phyloP scores from a whole-genome alignment of 345 rosid genomes.

The Dipteronia sinensis region DNA sequence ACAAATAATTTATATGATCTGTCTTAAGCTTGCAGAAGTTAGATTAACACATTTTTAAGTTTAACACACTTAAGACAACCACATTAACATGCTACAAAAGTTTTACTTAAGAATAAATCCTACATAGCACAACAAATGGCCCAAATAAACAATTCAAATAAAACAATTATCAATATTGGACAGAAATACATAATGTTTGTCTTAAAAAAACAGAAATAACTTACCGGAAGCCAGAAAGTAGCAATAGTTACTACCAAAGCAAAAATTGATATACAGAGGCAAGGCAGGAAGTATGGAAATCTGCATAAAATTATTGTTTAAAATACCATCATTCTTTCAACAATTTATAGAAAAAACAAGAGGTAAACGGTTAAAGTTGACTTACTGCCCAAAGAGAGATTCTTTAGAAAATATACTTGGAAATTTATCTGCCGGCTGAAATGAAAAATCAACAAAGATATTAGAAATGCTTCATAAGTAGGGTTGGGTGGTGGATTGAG shows the following conservation, averaged over 20 bases:
- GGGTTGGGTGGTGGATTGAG: background rate
- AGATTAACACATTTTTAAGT: background rate
- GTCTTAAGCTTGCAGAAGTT: background rate
- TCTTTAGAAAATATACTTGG: constrained; percentile 67
- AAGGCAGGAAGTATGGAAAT: constrained; percentile 84
- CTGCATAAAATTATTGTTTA: constrained; percentile 41
- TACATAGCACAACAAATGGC: background rate
- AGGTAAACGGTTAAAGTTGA: constrained; percentile 12
- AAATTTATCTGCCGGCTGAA: constrained; percentile 85
- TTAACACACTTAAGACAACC: background rate
- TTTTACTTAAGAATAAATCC: background rate
- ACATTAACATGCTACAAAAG: background rate
- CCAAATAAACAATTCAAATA: background rate
- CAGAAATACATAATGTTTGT: background rate
- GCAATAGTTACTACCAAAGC: constrained; percentile 60
- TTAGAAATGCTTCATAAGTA: background rate
- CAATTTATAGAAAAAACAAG: background rate
- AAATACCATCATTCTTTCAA: background rate
- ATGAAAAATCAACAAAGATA: constrained; percentile 8
- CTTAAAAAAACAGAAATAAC: constrained; percentile 3
- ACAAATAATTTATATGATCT: background rate
- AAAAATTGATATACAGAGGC: constrained; percentile 57
- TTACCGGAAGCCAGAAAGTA: constrained; percentile 76
- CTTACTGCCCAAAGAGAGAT: constrained; percentile 71
- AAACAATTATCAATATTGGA: background rate